Evolutionary conservation across 176 grass and related monocot species (phyloP).

Genomic region (Tuctoria greenei): DNA sequence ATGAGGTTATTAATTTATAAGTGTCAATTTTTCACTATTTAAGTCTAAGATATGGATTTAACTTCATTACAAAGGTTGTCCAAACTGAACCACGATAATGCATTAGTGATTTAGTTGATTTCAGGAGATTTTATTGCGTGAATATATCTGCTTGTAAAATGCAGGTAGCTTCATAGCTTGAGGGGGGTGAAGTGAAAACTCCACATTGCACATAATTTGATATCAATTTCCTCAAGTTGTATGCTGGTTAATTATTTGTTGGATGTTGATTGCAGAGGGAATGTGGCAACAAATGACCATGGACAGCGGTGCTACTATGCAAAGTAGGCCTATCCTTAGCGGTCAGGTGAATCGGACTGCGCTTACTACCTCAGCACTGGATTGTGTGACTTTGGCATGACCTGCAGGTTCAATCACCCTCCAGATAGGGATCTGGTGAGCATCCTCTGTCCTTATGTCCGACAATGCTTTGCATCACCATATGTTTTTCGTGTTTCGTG

Average conservation of each 20-base stretch:
- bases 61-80: background rate
- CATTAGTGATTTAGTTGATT: background rate
- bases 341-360: conserved; percentile 79
- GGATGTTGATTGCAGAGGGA: conserved; percentile 56
- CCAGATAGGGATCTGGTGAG: conserved; percentile 83
- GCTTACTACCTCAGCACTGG: conserved; percentile 99
- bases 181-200: background rate
- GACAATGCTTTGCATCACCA: too few species aligned
- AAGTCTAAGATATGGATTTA: background rate
- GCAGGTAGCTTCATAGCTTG: conserved; percentile 14
- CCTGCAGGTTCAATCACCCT: conserved; percentile 97
- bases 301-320: conserved; percentile 48
- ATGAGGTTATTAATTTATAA: background rate
- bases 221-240: background rate
- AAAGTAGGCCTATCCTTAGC: conserved; percentile 72
- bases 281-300: conserved; percentile 87
- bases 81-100: too few species aligned
- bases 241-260: background rate
- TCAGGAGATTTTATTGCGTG: background rate
- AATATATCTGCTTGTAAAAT: conserved; percentile 20
- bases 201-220: background rate
- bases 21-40: background rate
- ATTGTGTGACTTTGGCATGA: conserved; percentile 85
- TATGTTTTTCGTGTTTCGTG: too few species aligned
- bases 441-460: background rate